A percentile compares a stretch with the other conserved stretches of the same genome.
phyloP scores from a whole-genome alignment of 2,329 filamentous ascomycete species.

The Xylariaceae sp. region DNA sequence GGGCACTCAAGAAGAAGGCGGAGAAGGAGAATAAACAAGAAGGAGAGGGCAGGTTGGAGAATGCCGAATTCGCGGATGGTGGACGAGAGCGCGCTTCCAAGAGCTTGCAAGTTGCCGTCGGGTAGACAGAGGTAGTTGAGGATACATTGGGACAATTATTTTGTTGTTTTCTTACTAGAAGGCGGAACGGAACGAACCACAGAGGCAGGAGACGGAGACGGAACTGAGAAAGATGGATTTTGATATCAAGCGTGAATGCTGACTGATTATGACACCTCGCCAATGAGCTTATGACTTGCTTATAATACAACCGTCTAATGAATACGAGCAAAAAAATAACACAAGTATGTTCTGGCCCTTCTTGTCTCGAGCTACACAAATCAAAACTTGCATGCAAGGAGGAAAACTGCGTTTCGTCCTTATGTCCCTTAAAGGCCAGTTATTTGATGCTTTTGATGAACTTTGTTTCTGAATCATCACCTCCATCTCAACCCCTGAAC shows the following conservation, averaged over 20 bases:
- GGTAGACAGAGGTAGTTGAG: neutral
- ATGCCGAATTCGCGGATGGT: neutral
- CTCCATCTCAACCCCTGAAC: constrained; percentile 2
- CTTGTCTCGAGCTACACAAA: constrained; percentile 10
- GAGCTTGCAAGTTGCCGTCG: constrained; percentile 10
- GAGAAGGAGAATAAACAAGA: constrained; percentile 20
- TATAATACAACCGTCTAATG: constrained; percentile 35
- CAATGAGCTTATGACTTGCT: constrained; percentile 19
- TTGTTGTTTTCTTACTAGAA: neutral
- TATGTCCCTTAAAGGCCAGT: constrained; percentile 7
- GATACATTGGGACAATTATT: neutral
- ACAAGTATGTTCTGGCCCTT: constrained; percentile 9
- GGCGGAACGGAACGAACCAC: no score
- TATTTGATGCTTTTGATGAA: neutral
- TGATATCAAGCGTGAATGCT: constrained; percentile 1
- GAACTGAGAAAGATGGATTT: neutral
- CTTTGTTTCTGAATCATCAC: constrained; percentile 6
- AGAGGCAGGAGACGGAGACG: no score
- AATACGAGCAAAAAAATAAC: constrained; percentile 24
- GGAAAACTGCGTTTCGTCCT: neutral
- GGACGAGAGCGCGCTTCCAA: neutral
- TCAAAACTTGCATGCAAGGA: constrained; percentile 13
- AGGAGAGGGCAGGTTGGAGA: neutral
- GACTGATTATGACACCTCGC: constrained; percentile 26
- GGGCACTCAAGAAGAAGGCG: constrained; percentile 31